phyloP scores from a whole-genome alignment of 306 rosid genomes.

The Dalbergia cochinchinensis region DNA sequence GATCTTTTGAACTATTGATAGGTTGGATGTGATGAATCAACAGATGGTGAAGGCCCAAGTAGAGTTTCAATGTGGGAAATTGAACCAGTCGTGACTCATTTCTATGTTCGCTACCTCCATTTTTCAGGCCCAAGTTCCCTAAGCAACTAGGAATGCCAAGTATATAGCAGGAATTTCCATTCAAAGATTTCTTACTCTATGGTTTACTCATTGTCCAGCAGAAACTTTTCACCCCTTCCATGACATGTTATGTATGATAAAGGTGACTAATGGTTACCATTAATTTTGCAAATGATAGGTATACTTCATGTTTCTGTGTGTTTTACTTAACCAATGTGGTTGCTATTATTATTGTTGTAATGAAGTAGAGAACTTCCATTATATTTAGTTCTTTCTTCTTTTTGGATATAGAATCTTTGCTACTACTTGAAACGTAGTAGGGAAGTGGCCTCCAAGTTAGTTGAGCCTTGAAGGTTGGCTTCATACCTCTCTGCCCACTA shows the following conservation, averaged over 20 bases:
- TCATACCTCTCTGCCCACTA: too few species aligned
- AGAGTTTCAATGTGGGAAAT: conserved; percentile 95
- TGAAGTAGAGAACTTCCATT: not conserved
- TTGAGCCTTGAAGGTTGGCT: conserved; percentile 83
- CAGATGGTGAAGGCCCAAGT: conserved; percentile 92
- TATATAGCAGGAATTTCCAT: conserved; percentile 45
- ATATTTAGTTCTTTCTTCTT: conserved; percentile 25
- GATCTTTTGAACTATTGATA: conserved; percentile 48
- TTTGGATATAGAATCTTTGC: conserved; percentile 71
- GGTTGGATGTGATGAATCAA: conserved; percentile 99
- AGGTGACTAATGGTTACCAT: conserved; percentile 1
- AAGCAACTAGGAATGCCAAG: conserved; percentile 98
- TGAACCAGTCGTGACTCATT: conserved; percentile 98
- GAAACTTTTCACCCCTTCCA: not conserved
- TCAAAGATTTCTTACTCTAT: not conserved
- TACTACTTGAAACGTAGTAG: conserved; percentile 97
- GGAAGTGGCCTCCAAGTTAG: conserved; percentile 82
- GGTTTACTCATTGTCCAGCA: not conserved
- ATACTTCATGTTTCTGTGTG: conserved; percentile 38
- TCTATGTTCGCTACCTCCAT: conserved; percentile 98
- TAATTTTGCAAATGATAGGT: conserved; percentile 85
- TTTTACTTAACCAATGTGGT: conserved; percentile 9
- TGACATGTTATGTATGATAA: conserved; percentile 23
- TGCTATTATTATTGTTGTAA: conserved; percentile 5
- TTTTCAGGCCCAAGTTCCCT: conserved; percentile 93